Conservation (phyloP, 257 asterid genomes). For the Nicotiana tomentosiformis region DNA sequence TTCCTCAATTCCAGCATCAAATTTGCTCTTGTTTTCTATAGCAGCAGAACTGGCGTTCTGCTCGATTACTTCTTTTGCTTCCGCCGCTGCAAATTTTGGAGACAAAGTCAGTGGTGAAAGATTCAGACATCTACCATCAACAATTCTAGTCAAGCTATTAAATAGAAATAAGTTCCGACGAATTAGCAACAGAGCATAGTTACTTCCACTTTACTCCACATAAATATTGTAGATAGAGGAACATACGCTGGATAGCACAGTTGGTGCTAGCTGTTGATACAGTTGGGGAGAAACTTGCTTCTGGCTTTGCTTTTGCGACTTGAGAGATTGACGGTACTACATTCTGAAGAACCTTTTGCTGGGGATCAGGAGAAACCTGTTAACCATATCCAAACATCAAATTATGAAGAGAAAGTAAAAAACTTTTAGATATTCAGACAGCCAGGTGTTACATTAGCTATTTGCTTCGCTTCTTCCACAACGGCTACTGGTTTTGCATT, state of each 20-base stretch:
- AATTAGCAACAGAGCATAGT: background rate
- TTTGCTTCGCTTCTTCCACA: background rate
- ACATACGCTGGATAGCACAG: constrained; percentile 19
- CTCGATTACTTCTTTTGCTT: constrained; percentile 1
- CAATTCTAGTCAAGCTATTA: background rate
- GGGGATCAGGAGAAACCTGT: constrained; percentile 13
- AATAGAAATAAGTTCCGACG: too few species aligned
- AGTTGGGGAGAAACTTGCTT: background rate
- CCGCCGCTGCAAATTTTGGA: constrained; percentile 9
- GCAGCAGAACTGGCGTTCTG: background rate
- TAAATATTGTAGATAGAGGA: background rate
- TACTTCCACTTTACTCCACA: background rate
- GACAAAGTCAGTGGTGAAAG: background rate
- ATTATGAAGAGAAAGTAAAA: background rate
- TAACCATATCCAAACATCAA: background rate
- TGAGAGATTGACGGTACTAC: background rate
- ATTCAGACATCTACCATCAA: background rate
- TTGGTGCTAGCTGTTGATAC: constrained; percentile 9
- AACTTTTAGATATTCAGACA: background rate
- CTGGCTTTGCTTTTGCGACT: constrained; percentile 4
- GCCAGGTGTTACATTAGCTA: background rate
- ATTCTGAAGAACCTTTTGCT: background rate
- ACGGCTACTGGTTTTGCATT: background rate
- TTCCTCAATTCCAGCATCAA: constrained; percentile 37
- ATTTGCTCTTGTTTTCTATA: constrained; percentile 16